Evolutionary conservation across 768 basidiomycete species (phyloP), one percentile per base, ranked within the genome.

Genomic region (Amanita muscaria): DNA sequence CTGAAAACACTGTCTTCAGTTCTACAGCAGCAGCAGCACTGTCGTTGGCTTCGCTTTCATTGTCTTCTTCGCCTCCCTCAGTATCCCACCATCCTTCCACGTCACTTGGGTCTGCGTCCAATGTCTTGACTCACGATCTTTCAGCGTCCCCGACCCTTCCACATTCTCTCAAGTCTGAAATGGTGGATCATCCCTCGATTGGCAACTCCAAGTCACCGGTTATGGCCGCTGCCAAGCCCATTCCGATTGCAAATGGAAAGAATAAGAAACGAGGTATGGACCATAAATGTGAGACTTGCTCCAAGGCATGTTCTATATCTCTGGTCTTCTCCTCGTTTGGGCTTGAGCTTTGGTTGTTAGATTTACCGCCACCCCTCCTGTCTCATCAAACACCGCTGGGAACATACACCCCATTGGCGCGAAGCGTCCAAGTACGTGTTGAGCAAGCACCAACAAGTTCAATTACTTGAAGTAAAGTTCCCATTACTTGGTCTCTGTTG

Each of bases 321-420:
- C 50, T 30, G 24, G 21, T 12, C 44, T 46, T 34, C 49, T 46
- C 48, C 22, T 33, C 25, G 39, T 40, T 38, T 36, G 21, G n/a
- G 18, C 18, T 25, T 40, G 38, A 31, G 27, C 33, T 21, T 19
- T 16, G 42, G 33, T 27, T 37, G 12, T n/a, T 57, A 88, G 85
- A 79, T 88, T 30, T 90, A 88, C 61, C 80, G 85, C 42, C 93
- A 98, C 63, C 91, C 91, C 2, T 89, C 87, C 10, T 97, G 93
- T 63, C 70, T 98, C 38, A 88, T 93, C 63, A 97, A 97, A 63
- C 94, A 98, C 58, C 85, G 94, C 25, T 98, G 94, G 94, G 93
- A 97, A 57, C 90, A 94, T 58, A 89, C 88, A 25, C 88, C 88
- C 15, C 91, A 96, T 56, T 98, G 94, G 94, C 83, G 86, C 34